Conservation (phyloP, 2,329 filamentous ascomycete species). For the Hypoxylon sp. region DNA sequence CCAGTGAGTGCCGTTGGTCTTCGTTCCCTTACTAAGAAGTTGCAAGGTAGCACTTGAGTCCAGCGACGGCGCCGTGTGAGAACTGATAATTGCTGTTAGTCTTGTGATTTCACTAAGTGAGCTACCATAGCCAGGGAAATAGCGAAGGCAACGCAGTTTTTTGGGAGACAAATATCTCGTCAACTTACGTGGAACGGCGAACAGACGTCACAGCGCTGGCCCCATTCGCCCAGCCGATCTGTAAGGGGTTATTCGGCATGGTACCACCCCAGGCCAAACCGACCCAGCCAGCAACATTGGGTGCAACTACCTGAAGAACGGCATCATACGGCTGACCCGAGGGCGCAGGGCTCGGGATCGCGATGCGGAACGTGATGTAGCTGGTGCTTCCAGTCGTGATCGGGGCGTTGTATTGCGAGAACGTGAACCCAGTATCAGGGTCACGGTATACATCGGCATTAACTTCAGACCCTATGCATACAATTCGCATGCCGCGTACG, state of each 20-base stretch:
- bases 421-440: slow-evolving; percentile 51
- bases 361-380: slow-evolving; percentile 53
- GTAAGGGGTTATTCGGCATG: slow-evolving; percentile 63
- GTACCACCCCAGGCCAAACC: slow-evolving; percentile 64
- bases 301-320: slow-evolving; percentile 60
- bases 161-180: neutral
- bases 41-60: slow-evolving; percentile 52
- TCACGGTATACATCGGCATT: slow-evolving; percentile 48
- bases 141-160: neutral
- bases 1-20: slow-evolving; percentile 58
- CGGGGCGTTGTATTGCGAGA: slow-evolving; percentile 47
- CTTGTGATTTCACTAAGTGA: neutral
- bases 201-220: slow-evolving; percentile 58
- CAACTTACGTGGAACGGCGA: slow-evolving; percentile 60
- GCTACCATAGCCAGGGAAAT: neutral
- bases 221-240: slow-evolving; percentile 61
- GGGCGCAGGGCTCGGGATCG: slow-evolving; percentile 53
- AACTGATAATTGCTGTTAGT: slow-evolving; percentile 44
- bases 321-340: slow-evolving; percentile 56
- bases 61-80: slow-evolving; percentile 53
- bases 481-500: neutral
- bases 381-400: slow-evolving; percentile 48
- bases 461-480: slow-evolving; percentile 39
- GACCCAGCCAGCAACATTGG: slow-evolving; percentile 61
- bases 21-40: slow-evolving; percentile 55